Base-by-base conservation (phyloP, 768 basidiomycete species). In the Russula dissimulans region DNA sequence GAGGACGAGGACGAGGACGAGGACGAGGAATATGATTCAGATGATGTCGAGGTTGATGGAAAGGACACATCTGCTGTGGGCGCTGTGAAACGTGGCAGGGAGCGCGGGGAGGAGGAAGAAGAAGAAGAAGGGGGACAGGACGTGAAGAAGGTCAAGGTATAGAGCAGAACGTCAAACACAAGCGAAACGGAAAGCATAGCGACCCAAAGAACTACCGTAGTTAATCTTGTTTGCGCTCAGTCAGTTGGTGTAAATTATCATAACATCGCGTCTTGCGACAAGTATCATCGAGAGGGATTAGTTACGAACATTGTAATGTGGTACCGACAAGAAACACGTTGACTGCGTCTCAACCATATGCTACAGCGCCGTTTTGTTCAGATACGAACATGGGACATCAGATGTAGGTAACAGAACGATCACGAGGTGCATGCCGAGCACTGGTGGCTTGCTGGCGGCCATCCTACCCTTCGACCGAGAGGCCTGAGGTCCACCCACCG, bases 71-170 rank as follows among this genome's bases (percentile, higher is more conserved):
- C 32, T 22, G 43, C 49, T 22, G 36, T 22, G 50, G 12, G 54
- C 55, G 4, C 56, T 43, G 39, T 14, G 42, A 62, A 62, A 47
- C 61, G 61, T 57, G 32, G 17, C 34, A 47, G 61, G 32, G 34
- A 54, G 31, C 26, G 10, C 9, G 46, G 43, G n/a, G 56, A 43
- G 43, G 55, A 61, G n/a, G 55, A 34, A 6, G 29, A 57, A 14
- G 34, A 48, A 4, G 45, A 42, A 29, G 56, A 47, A 9, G 56
- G 39, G 22, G 56, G 14, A 22, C 60, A 61, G 45, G 56, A 54
- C 15, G 14, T 32, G 39, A 62, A 62, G 56, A 62, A 62, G 41
- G 18, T 48, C 39, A 62, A 53, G 38, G 44, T 52, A 26, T 62
- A 62, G 49, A 44, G 34, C n/a, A 15, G 41, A 6, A 11, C 6